Conservation (phyloP, 2,329 filamentous ascomycete genomes). For the Fusarium verrucosum region DNA sequence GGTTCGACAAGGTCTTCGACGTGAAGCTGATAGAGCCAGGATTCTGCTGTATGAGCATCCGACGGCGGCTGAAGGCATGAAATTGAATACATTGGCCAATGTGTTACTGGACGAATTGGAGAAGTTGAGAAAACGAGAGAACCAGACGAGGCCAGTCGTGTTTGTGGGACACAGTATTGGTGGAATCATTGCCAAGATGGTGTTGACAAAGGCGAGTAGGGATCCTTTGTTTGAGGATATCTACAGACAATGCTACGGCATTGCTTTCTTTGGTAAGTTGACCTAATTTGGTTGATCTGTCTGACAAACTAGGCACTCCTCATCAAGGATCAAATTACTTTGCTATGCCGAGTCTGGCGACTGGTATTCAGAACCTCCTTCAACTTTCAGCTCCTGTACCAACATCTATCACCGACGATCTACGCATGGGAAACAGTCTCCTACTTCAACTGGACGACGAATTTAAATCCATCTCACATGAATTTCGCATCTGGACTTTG, state of each 20-base stretch:
- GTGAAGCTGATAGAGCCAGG: constrained; percentile 57
- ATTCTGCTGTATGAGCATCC: constrained; percentile 64
- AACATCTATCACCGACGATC: constrained; percentile 57
- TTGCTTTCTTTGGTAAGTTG: constrained; percentile 66
- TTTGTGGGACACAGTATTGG: constrained; percentile 71
- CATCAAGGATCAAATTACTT: constrained; percentile 72
- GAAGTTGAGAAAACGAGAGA: constrained; percentile 48
- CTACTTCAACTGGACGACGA: constrained; percentile 62
- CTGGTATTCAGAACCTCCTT: constrained; percentile 63
- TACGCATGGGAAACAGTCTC: constrained; percentile 60
- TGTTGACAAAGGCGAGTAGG: constrained; percentile 59
- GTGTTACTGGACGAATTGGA: constrained; percentile 57
- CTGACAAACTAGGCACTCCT: constrained; percentile 58
- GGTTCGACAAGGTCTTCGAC: constrained; percentile 63
- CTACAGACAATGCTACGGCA: constrained; percentile 66
- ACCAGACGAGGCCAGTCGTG: constrained; percentile 61
- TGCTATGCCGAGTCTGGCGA: constrained; percentile 64
- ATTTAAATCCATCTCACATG: constrained; percentile 65
- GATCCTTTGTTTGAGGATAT: constrained; percentile 54
- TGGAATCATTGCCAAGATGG: constrained; percentile 67
- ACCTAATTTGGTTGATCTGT: fast-evolving
- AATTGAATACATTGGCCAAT: constrained; percentile 56
- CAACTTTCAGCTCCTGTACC: constrained; percentile 62
- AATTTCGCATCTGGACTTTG: constrained; percentile 69
- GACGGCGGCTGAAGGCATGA: constrained; percentile 50